Percentiles rank a stretch among this genome's conserved stretches.
Conservation (phyloP, 2,329 filamentous ascomycete species). For the Pyricularia grisea region DNA sequence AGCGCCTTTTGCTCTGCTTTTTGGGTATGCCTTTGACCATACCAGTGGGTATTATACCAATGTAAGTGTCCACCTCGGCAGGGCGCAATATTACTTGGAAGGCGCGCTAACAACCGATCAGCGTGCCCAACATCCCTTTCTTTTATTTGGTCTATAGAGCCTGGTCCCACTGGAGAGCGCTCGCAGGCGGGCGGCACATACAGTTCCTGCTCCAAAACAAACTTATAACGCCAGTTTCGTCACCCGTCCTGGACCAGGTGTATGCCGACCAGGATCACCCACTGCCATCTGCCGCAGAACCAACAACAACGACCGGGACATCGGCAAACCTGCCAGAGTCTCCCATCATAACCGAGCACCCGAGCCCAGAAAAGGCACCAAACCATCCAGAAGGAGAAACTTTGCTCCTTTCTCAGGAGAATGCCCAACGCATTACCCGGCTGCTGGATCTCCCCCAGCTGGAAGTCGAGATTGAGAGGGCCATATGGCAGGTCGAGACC, state of each 20-base stretch:
- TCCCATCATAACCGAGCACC: conserved; percentile 12
- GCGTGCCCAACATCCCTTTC: conserved; percentile 88
- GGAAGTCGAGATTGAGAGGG: conserved; percentile 63
- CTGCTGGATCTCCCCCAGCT: conserved; percentile 60
- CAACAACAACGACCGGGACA: conserved; percentile 11
- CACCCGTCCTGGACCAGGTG: conserved; percentile 60
- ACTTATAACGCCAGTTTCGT: conserved; percentile 57
- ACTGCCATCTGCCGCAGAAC: conserved; percentile 16
- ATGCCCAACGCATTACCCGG: conserved; percentile 25
- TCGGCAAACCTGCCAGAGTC: conserved; percentile 15
- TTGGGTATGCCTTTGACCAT: conserved; percentile 73
- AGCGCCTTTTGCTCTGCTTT: conserved; percentile 71
- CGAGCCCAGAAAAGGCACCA: conserved; percentile 8
- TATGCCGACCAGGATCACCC: conserved; percentile 40
- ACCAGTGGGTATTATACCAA: conserved; percentile 73
- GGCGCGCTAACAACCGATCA: conserved; percentile 22
- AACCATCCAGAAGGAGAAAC: conserved; percentile 26
- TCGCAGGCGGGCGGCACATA: conserved; percentile 76
- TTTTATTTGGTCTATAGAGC: conserved; percentile 90
- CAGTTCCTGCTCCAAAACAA: conserved; percentile 71
- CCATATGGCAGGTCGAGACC: conserved; percentile 58
- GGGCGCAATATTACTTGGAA: neutral
- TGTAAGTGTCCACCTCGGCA: conserved; percentile 48
- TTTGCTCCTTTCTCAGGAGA: conserved; percentile 26
- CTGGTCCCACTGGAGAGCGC: conserved; percentile 85